Evolutionary conservation across 768 basidiomycete species (phyloP), one percentile per base, ranked within the genome.

Genomic region (Dacryopinax spathularia): DNA sequence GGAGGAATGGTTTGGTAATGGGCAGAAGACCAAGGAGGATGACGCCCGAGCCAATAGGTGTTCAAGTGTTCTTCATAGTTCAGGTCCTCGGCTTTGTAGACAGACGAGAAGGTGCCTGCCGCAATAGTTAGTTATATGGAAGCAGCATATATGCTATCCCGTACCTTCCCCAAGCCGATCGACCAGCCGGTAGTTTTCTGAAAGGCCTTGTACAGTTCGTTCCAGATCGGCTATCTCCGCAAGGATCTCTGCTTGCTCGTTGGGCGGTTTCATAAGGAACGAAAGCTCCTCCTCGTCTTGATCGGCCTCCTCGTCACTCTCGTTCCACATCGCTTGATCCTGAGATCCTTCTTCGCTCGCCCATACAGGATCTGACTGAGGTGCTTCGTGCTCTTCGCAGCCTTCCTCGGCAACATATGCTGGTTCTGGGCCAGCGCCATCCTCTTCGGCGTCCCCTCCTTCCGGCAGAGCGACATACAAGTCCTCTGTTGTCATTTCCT

Each of bases 61-160:
- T 91, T 90, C 72, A 89, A 81, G 61, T 88, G 87, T 60, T 80
- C 75, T 68, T 90, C 83, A 69, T 88, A 83, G 64, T 80, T 75
- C 16, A 88, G 69, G 73, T 99, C 96, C 66, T 94, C 74, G 0
- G 94, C 96, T 70, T 98, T 96, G 81, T 97, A 99, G n/a, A 99
- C 96, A 10, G 93, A 93, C 0, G 95, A 97, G 76, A 99, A 99
- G 1, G 95, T 99, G 16, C 95, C 95, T 80, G 59, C 37, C 12
- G 56, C 39, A 62, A 34, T 9, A 48, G 29, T 34, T 56, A 44
- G 34, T 20, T 13, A 31, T 25, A 13, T 20, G 39, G 15, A 27
- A 37, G n/a, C 7, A 27, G 59, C n/a, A 6, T 35, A 61, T 56
- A 41, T 12, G 6, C 41, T 7, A 43, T 60, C 6, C 36, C 69